These are phyloP conservation scores for Aquilaria malaccensis DNA, from an alignment of 345 rosid genomes.

Conservation along the genomic window DNA sequence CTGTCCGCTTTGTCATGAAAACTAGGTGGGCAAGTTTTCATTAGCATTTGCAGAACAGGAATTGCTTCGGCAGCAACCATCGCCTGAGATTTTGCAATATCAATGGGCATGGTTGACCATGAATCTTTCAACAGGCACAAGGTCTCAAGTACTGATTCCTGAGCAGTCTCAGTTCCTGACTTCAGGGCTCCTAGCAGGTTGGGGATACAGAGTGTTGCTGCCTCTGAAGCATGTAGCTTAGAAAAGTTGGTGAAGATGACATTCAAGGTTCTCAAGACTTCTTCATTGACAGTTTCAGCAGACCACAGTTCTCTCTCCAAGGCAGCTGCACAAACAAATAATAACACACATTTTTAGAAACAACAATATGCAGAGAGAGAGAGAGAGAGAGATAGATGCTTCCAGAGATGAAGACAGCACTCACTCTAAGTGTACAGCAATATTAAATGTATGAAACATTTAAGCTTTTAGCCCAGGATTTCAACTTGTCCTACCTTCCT, in stretches of 20 bases:
- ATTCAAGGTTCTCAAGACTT: constrained; percentile 66
- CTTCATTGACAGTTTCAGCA: constrained; percentile 59
- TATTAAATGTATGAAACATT: too few relatives aligned
- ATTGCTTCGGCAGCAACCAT: constrained; percentile 81
- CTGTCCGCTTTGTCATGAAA: constrained; percentile 82
- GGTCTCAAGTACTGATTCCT: constrained; percentile 71
- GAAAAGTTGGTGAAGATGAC: constrained; percentile 78
- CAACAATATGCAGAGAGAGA: constrained; percentile 5
- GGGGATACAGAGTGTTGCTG: constrained; percentile 88
- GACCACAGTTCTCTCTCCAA: constrained; percentile 90
- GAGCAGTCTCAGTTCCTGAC: constrained; percentile 68
- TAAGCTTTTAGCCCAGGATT: too few relatives aligned
- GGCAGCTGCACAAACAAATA: constrained; percentile 56
- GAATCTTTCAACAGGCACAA: constrained; percentile 70
- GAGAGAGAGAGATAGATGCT: neutral
- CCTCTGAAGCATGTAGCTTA: constrained; percentile 76
- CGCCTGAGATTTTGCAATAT: constrained; percentile 75
- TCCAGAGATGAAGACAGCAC: too few relatives aligned
- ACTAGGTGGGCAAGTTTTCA: constrained; percentile 79
- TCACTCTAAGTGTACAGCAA: too few relatives aligned
- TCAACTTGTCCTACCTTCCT: too few relatives aligned
- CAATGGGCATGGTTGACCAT: constrained; percentile 74
- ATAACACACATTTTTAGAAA: constrained; percentile 3
- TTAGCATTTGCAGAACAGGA: constrained; percentile 70
- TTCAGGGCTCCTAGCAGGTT: constrained; percentile 71